Evolutionary conservation across 805 yeast species (phyloP), one percentile per base, ranked within the genome.

Genomic region (Yarrowia osloensis): DNA sequence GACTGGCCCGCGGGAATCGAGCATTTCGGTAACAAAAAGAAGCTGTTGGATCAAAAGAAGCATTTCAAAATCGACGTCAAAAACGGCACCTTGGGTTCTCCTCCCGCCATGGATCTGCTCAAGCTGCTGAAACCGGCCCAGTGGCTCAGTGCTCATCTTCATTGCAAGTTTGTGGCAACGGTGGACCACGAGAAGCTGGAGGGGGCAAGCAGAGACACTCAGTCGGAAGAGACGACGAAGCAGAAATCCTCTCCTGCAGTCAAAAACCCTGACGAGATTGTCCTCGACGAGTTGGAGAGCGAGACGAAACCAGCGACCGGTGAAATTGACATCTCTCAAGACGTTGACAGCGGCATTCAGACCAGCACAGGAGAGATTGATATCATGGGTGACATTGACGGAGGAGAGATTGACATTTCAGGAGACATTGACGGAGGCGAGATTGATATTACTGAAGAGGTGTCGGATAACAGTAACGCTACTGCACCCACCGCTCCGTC

Each of bases 1-100:
- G 99, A 95, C 78, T 95, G 99, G 99, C 99, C 99, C 0, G 86
- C 81, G 46, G 90, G 89, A 3, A 86, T 93, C 11, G 88, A 83
- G 49, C 77, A 84, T 5, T 77, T 83, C 75, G 98, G 98, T 0
- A 76, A 89, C 71, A 19, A 80, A n/a, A 70, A 75, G 0, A 67
- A 71, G 26, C 77, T 95, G 12, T 72, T 94, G 26, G 73, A 74
- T 29, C 70, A 72, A 13, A 95, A 95, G 74, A 90, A 89, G 0
- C 89, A 82, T 72, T 90, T 95, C 75, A 79, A 77, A 68, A 72
- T 73, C 1, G 98, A 94, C 75, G 82, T 92, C 1, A 77, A 80
- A 2, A 77, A 77, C 1, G 85, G 86, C 0, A 78, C 78, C 19
- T 78, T 94, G 59, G 99, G 99, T 0, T 89, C 89, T 19, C 91